Base-by-base conservation (phyloP, 768 basidiomycete genomes). In the Termitomyces titanicus region DNA sequence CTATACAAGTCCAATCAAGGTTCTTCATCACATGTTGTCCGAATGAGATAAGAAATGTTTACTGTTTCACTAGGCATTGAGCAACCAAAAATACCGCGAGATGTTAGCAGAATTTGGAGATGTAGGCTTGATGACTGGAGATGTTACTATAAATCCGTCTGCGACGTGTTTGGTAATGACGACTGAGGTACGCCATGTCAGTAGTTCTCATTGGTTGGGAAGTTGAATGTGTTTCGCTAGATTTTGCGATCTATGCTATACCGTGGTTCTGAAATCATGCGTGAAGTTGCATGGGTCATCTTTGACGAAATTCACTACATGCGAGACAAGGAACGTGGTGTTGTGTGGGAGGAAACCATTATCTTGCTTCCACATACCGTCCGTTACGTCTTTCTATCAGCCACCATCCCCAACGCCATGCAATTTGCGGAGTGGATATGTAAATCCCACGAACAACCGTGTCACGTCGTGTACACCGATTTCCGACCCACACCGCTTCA, bases 271-370 rank as follows among this genome's bases (percentile, higher is more conserved):
- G 97, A 99, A 74, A 89, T 99, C 61, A 95, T 98, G 90, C 91
- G 97, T 54, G 97, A 99, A 76, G 96, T 99, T n/a, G 94, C 95
- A 1, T 99, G 97, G 97, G 96, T 98, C 54, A 85, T 99, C 61
- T 99, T 98, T 70, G 97, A 99, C 68, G 97, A 99, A 74, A 97
- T 99, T 58, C 97, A 99, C 68, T 99, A 98, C 74, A 99, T 98
- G 97, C 88, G 97, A 57, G 97, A 98, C 77, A 94, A 94, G 65
- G 97, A 99, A 68, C 91, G 97, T 62, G 97, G 97, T 61, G 97
- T 99, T 18, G 97, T 99, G 25, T 98, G 97, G 97, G 96, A 99
- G 72, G 95, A 97, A 70, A 95, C 94, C 1, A 97, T 98, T 66
- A 98, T 98, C 63, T 84, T 99, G 2, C 84, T 99, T 11, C 97